Percentiles rank a stretch among this genome's conserved stretches.
Evolutionary conservation across 331 rosid species (phyloP).

Genomic region (Erythrophleum ivorense): DNA sequence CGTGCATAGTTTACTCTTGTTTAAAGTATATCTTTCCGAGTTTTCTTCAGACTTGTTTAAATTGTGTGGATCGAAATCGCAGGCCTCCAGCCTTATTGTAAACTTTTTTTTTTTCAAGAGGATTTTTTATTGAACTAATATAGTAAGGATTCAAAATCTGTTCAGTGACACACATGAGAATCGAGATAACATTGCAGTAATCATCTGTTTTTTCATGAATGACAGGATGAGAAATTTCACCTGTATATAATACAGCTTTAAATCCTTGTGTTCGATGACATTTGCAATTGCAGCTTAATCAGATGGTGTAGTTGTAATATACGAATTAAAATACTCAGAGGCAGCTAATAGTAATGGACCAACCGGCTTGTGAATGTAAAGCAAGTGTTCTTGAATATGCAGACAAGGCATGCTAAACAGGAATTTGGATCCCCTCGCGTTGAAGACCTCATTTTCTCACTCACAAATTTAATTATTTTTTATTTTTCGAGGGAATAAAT

Average conservation of each 20-base stretch:
- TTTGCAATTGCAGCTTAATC: not conserved
- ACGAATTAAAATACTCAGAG: not conserved
- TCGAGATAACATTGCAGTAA: not conserved
- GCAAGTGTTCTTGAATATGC: not conserved
- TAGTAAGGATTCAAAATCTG: not conserved
- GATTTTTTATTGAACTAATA: not conserved
- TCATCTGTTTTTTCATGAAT: too few species aligned
- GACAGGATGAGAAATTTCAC: too few species aligned
- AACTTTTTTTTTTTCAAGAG: not conserved
- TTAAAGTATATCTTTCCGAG: not conserved
- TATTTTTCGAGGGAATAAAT: too few species aligned
- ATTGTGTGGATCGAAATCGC: not conserved
- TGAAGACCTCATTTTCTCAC: too few species aligned
- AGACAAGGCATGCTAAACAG: not conserved
- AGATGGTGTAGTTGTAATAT: not conserved
- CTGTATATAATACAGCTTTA: not conserved
- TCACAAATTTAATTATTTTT: too few species aligned
- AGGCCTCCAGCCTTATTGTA: not conserved
- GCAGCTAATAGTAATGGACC: not conserved
- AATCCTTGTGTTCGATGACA: not conserved
- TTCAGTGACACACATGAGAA: not conserved
- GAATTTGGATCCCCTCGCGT: too few species aligned
- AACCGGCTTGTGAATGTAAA: not conserved
- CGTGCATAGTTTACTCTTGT: not conserved
- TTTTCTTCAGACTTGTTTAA: not conserved